Evolutionary conservation across 192 early-diverging fungal species (phyloP).

Genomic region (Coemansia sp.): DNA sequence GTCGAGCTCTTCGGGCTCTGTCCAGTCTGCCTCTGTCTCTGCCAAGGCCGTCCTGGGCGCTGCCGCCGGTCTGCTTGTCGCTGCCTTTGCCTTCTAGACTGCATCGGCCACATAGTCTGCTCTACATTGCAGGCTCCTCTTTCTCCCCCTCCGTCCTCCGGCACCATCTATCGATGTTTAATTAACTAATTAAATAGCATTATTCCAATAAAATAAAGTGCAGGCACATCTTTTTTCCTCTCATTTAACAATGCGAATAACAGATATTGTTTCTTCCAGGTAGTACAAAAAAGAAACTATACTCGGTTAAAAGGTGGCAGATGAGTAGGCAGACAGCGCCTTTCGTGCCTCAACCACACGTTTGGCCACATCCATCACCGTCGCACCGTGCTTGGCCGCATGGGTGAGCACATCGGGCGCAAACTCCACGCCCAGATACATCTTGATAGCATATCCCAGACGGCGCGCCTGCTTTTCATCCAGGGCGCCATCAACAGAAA

Average conservation of each 20-base stretch:
- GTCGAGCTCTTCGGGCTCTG: constrained; percentile 7
- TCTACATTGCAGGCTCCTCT: background rate
- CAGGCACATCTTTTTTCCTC: background rate
- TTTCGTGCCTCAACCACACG: constrained; percentile 57
- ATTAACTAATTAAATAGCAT: background rate
- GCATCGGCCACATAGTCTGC: background rate
- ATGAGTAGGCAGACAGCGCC: constrained; percentile 57
- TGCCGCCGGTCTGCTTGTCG: constrained; percentile 23
- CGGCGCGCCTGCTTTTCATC: constrained; percentile 62
- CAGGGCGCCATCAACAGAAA: constrained; percentile 35
- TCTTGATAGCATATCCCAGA: constrained; percentile 77
- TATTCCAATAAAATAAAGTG: background rate
- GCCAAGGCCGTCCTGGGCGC: constrained; percentile 26
- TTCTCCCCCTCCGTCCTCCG: too few relatives aligned
- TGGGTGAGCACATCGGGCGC: constrained; percentile 51
- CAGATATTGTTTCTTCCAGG: too few relatives aligned
- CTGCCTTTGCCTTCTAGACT: constrained; percentile 23
- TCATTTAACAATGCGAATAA: too few relatives aligned
- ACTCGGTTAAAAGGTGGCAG: constrained; percentile 14
- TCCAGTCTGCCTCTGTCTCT: constrained; percentile 10
- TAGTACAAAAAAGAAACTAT: too few relatives aligned
- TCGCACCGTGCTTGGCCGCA: constrained; percentile 54
- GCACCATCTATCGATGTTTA: background rate
- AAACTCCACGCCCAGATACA: constrained; percentile 87
- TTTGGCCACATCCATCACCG: constrained; percentile 48